Percentiles rank a stretch among this genome's conserved stretches.
Conservation (phyloP, 192 early-diverging fungal species). For the Mycoemilia scoparia region DNA sequence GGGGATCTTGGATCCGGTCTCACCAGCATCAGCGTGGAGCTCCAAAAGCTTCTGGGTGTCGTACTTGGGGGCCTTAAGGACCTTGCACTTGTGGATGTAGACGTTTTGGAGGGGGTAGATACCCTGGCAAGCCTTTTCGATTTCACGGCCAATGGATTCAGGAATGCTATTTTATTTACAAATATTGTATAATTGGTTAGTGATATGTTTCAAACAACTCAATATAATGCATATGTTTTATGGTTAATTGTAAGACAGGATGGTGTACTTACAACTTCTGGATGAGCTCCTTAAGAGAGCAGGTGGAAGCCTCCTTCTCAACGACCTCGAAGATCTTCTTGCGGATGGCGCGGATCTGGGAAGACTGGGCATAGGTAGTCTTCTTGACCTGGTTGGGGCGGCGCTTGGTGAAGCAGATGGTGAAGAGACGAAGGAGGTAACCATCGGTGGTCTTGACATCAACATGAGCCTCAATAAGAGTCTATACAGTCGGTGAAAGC, state of each 20-base stretch:
- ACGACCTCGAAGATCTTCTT: slow-evolving; percentile 99
- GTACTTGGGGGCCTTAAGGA: slow-evolving; percentile 92
- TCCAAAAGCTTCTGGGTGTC: slow-evolving; percentile 92
- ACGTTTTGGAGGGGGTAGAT: slow-evolving; percentile 98
- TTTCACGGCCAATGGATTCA: slow-evolving; percentile 93
- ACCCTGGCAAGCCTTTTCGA: slow-evolving; percentile 90
- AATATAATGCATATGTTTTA: too few species aligned
- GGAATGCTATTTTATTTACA: too few species aligned
- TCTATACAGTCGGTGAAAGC: slow-evolving; percentile 15
- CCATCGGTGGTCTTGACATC: slow-evolving; percentile 99
- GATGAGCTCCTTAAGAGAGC: slow-evolving; percentile 92
- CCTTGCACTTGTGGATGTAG: slow-evolving; percentile 96
- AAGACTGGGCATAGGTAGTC: slow-evolving; percentile 93
- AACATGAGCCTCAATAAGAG: slow-evolving; percentile 90
- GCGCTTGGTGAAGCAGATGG: slow-evolving; percentile 91
- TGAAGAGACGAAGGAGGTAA: slow-evolving; percentile 94
- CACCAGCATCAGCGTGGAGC: slow-evolving; percentile 75
- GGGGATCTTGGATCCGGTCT: slow-evolving; percentile 62
- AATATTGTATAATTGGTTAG: too few species aligned
- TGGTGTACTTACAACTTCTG: too few species aligned
- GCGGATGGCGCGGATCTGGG: slow-evolving; percentile 95
- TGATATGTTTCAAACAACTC: too few species aligned
- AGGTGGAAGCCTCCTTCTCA: slow-evolving; percentile 56
- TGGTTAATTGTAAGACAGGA: too few species aligned
- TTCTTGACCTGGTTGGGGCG: slow-evolving; percentile 87